Base-by-base conservation (phyloP, 306 rosid species). In the Bauhinia variegata region DNA sequence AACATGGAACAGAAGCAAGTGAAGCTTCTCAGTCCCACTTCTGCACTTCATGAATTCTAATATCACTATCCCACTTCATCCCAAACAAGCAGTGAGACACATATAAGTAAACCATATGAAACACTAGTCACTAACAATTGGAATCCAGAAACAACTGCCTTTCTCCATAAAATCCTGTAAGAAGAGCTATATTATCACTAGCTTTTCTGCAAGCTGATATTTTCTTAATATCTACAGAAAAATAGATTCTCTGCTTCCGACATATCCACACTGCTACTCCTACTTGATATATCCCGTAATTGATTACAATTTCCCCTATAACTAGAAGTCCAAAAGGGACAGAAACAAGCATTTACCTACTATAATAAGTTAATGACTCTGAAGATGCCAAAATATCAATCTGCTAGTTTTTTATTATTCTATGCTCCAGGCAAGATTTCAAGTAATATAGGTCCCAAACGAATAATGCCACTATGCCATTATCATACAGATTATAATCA, bases 351-450 rank as follows among this genome's bases (percentile, higher is more conserved):
- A 6, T 36, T 30, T 23, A 4, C 56, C 5, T 19, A 60, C 49
- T 9, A 32, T 56, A 5, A 32, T 34, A 68, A 2, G 12, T 34
- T n/a, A n/a, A 68, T 42, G 28, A 57, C 36, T 18, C 41, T 15
- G 46, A 31, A 57, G n/a, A 37, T 47, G 23, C 54, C 64, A 73
- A 69, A 42, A 56, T 52, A 33, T 59, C 70, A 23, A 49, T 41
- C 64, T 4, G 11, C 36, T 28, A 70, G 37, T 33, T 19, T 36
- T 13, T 42, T 55, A 50, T 31, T 2, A 43, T 46, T 8, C 48
- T 14, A 48, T 10, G 65, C 15, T 42, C 48, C 58, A 63, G 16
- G 16, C 3, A 16, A 34, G 13, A 2, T 23, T 23, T 23, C 28
- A 23, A 2, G 28, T 2, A 23, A 23, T 1, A 23, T 23, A 23